Evolutionary conservation across 148 eudicot genomes (phyloP).

Genomic region (Chenopodium quinoa): DNA sequence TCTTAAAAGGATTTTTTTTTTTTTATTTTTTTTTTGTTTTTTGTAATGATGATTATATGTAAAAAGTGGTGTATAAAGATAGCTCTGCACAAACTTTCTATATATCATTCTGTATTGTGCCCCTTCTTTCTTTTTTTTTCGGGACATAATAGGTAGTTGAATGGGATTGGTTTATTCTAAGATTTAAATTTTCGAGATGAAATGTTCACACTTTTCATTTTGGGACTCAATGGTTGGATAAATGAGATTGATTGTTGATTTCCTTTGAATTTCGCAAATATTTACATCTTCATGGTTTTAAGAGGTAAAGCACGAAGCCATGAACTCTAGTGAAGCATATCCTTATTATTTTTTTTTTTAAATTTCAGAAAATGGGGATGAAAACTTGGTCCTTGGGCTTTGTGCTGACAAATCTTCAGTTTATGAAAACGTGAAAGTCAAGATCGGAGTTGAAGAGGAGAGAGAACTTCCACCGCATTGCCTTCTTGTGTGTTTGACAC

Average conservation of each 20-base stretch:
- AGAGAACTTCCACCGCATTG: conserved; percentile 72
- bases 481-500: conserved; percentile 69
- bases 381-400: conserved; percentile 72
- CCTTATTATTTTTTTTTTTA: background rate
- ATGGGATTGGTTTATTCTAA: background rate
- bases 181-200: background rate
- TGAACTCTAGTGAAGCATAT: background rate
- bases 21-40: too few species aligned
- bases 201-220: background rate
- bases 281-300: background rate
- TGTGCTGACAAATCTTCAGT: conserved; percentile 52
- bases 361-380: conserved; percentile 61
- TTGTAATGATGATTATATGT: too few species aligned
- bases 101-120: too few species aligned
- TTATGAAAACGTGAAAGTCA: conserved; percentile 53
- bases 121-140: too few species aligned
- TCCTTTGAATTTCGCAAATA: background rate
- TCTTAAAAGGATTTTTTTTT: too few species aligned
- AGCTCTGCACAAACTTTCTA: too few species aligned
- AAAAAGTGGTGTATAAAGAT: too few species aligned
- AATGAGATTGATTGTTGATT: background rate
- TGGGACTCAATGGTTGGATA: background rate
- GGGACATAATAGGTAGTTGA: background rate
- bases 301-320: background rate
- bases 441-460: conserved; percentile 58